Percentiles rank a stretch among this genome's conserved stretches.
Conservation (phyloP, 257 asterid species). For the Dorcoceras hygrometricum region DNA sequence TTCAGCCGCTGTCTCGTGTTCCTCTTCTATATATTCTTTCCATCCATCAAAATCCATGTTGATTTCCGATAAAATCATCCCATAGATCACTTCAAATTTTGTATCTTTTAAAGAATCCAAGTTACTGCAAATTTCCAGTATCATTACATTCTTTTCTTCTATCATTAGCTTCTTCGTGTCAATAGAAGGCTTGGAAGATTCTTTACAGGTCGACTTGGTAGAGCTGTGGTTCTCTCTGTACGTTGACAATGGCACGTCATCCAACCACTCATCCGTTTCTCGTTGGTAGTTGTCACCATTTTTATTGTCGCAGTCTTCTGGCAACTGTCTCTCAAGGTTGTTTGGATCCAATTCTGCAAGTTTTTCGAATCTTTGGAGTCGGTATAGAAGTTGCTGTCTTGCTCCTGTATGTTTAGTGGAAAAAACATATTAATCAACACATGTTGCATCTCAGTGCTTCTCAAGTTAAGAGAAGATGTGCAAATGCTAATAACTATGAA, state of each 20-base stretch:
- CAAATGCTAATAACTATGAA: conserved; percentile 3
- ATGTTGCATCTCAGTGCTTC: neutral
- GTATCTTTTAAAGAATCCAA: conserved; percentile 52
- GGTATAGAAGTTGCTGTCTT: conserved; percentile 63
- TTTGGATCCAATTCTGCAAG: conserved; percentile 78
- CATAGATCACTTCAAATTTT: conserved; percentile 48
- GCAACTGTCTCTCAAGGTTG: conserved; percentile 68
- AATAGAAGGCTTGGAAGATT: conserved; percentile 25
- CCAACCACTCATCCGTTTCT: conserved; percentile 23
- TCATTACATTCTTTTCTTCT: conserved; percentile 40
- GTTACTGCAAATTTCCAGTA: conserved; percentile 41
- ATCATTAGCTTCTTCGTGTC: conserved; percentile 56
- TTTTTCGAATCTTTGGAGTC: conserved; percentile 70
- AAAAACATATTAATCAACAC: neutral
- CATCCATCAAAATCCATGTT: conserved; percentile 37
- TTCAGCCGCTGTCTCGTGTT: conserved; percentile 41
- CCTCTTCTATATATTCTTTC: conserved; percentile 40
- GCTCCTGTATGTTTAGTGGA: conserved; percentile 47
- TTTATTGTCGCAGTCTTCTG: conserved; percentile 42
- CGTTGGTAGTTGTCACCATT: conserved; percentile 25
- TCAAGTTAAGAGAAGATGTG: neutral
- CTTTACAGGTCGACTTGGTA: conserved; percentile 25
- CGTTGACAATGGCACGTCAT: conserved; percentile 24
- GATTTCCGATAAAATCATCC: conserved; percentile 61
- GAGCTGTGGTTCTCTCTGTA: conserved; percentile 23